Evolutionary conservation across 1,284 basidiomycete genomes (phyloP), one percentile per base, ranked within the genome.

Genomic region (Rhizoctonia solani): DNA sequence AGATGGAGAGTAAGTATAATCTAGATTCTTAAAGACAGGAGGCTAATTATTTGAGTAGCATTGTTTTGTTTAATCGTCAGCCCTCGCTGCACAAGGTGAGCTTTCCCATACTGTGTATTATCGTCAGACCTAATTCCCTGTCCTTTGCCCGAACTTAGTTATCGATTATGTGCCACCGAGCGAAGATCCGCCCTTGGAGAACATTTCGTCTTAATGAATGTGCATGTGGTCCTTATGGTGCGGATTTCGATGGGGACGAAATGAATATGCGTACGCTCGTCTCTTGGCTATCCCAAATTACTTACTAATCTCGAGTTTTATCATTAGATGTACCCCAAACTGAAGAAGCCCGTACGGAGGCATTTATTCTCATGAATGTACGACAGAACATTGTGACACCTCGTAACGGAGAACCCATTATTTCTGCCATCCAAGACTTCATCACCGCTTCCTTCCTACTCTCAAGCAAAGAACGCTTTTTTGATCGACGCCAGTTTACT

Each of bases 161-260:
- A 21, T 98, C 95, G 0, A 99, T 99, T 77, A 99, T 99, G 94
- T 98, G 95, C 76, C 97, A 99, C 80, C 83, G 95, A 71, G 96
- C 87, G 68, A 96, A 96, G 83, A 87, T 99, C 67, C 84, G 97
- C 32, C 97, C 97, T 39, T 99, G 97, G 97, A 82, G 96, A 72
- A 95, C 97, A 0, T 98, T 99, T 81, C 87, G 97, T 54, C 81
- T 99, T 68, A 99, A 99, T 76, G 97, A 99, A 77, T 99, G 97
- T 85, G 97, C 97, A 8, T 99, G 97, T 79, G 96, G 94, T 59
- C 97, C 97, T 1, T 99, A 99, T 81, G 98, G 98, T 75, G 97
- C 97, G 65, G 97, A 99, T 81, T 99, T 99, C 74, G 97, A 99
- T 76, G 97, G 97, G 71, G 97, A 99, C 77, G 97, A 99, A 79